Evolutionary conservation across 1,139 yeast species (phyloP).

Genomic region (Geotrichum aggregatum): DNA sequence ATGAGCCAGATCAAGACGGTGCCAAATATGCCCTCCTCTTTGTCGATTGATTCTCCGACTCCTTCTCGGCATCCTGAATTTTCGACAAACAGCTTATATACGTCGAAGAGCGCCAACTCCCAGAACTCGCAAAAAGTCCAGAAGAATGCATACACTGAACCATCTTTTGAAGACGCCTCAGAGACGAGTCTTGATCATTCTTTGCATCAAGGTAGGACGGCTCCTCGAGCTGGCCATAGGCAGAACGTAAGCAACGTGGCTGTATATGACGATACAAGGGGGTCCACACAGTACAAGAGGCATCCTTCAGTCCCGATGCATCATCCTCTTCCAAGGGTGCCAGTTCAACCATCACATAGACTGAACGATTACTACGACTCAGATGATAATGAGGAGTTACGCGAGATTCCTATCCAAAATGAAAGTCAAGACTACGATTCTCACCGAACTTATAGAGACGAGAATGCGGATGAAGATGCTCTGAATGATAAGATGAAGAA

Average conservation of each 20-base stretch:
- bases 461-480: background rate
- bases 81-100: background rate
- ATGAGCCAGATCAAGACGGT: constrained; percentile 15
- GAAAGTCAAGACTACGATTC: background rate
- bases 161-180: background rate
- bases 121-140: background rate
- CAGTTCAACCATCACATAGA: background rate
- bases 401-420: constrained; percentile 9
- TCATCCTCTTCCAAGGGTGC: constrained; percentile 7
- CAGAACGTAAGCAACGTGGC: constrained; percentile 4
- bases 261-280: constrained; percentile 7
- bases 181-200: background rate
- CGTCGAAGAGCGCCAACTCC: background rate
- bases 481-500: background rate
- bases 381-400: constrained; percentile 5
- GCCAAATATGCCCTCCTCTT: constrained; percentile 13
- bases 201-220: no score
- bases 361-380: constrained; percentile 2
- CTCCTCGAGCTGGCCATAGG: background rate
- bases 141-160: background rate
- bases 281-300: background rate
- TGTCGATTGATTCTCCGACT: constrained; percentile 12
- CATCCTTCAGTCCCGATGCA: background rate
- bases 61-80: constrained; percentile 13
- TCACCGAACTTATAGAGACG: background rate